phyloP scores from a whole-genome alignment of 176 grass and related monocot species.

The Echinochloa phyllopogon region DNA sequence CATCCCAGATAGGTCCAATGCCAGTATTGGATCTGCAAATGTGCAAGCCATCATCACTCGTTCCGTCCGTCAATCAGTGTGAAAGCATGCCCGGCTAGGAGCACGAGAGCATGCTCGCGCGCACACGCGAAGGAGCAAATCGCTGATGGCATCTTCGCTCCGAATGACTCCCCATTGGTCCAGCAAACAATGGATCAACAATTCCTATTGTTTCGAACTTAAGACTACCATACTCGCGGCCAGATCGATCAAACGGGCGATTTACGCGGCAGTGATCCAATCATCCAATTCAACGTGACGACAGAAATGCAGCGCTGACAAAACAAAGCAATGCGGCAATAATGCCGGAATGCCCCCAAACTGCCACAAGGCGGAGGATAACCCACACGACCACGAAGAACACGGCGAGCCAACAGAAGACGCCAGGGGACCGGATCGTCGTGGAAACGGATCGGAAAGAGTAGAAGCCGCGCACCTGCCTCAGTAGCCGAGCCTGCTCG shows the following conservation, averaged over 20 bases:
- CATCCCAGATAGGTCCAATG: constrained; percentile 22
- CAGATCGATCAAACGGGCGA: not conserved
- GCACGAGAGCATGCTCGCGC: not conserved
- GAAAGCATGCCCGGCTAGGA: not conserved
- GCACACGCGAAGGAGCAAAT: not conserved
- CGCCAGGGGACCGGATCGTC: not conserved
- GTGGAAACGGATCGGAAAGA: not conserved
- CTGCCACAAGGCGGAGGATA: not conserved
- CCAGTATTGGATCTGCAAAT: constrained; percentile 14
- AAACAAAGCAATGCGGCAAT: constrained; percentile 9
- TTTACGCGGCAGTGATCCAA: not conserved
- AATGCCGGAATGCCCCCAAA: not conserved
- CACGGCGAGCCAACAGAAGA: not conserved
- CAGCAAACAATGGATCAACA: not conserved
- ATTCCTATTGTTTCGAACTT: not conserved
- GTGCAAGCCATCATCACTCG: not conserved
- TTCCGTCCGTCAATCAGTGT: not conserved
- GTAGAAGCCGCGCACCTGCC: constrained; percentile 45
- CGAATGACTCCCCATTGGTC: not conserved
- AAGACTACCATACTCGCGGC: not conserved
- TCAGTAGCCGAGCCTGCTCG: constrained; percentile 56
- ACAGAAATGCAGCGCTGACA: not conserved
- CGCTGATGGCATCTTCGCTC: not conserved
- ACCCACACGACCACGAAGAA: not conserved
- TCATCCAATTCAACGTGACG: not conserved